Evolutionary conservation across 2,329 filamentous ascomycete genomes (phyloP).

Genomic region (Grosmannia serpens): DNA sequence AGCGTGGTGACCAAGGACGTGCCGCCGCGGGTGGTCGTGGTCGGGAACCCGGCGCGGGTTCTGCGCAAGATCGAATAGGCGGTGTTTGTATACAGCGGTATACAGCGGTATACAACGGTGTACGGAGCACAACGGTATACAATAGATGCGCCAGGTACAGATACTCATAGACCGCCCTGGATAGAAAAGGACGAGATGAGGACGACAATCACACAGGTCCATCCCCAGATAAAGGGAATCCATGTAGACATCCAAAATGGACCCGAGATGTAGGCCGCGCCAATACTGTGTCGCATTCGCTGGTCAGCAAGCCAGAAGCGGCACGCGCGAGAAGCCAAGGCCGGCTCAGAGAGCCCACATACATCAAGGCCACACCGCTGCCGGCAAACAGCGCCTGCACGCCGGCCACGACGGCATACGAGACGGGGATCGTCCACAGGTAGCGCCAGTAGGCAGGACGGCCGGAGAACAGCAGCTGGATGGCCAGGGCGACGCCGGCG

Average conservation of each 20-base stretch:
- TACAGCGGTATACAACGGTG: no score
- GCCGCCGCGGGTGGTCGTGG: slow-evolving; percentile 50
- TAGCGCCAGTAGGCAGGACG: slow-evolving; percentile 41
- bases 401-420: slow-evolving; percentile 61
- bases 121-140: no score
- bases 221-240: slow-evolving; percentile 82
- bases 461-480: slow-evolving; percentile 48
- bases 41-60: slow-evolving; percentile 55
- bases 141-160: background rate
- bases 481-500: slow-evolving; percentile 57
- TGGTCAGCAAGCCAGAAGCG: background rate
- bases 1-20: slow-evolving; percentile 74
- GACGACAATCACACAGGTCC: slow-evolving; percentile 71
- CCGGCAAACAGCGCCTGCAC: slow-evolving; percentile 70
- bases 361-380: slow-evolving; percentile 72
- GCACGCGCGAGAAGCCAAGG: slow-evolving; percentile 11
- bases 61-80: slow-evolving; percentile 28
- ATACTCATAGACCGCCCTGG: slow-evolving; percentile 62
- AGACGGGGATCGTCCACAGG: slow-evolving; percentile 60
- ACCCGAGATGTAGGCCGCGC: slow-evolving; percentile 68
- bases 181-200: slow-evolving; percentile 88
- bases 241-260: slow-evolving; percentile 89
- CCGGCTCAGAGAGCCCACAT: no score
- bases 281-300: slow-evolving; percentile 42
- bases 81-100: background rate